Evolutionary conservation across 257 asterid genomes (phyloP).

Genomic region (Rauvolfia tetraphylla): DNA sequence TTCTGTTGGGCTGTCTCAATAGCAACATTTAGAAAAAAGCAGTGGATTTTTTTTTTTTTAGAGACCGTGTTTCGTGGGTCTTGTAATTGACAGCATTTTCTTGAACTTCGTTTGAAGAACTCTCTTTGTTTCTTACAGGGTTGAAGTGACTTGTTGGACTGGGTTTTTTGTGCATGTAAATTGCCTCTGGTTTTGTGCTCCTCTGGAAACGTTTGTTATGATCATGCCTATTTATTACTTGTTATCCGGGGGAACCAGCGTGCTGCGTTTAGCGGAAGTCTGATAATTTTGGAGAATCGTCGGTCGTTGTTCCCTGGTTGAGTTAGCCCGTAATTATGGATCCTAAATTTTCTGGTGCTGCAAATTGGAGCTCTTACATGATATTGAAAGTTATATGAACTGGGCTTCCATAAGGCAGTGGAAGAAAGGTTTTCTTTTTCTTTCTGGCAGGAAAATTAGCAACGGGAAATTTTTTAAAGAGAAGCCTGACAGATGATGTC

Average conservation of each 20-base stretch:
- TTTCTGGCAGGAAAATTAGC: constrained; percentile 1
- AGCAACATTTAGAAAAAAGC: not conserved
- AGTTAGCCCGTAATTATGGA: not conserved
- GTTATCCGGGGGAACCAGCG: not conserved
- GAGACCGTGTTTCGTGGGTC: not conserved
- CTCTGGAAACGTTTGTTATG: not conserved
- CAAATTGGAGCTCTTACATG: not conserved
- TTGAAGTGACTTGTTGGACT: not conserved
- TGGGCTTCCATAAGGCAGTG: not conserved
- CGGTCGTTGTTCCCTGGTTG: not conserved
- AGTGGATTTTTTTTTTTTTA: not conserved
- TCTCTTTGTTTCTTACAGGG: not conserved
- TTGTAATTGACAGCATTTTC: not conserved
- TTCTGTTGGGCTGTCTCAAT: not conserved
- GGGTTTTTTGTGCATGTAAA: constrained; percentile 3
- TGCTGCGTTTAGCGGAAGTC: not conserved
- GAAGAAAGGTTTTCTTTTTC: not conserved
- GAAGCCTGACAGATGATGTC: constrained; percentile 8
- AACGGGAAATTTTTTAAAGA: not conserved
- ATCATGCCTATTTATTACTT: not conserved
- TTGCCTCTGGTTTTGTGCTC: constrained; percentile 1
- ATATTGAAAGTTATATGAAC: not conserved
- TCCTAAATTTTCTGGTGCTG: not conserved
- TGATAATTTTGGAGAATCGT: not conserved
- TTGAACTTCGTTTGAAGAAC: not conserved